Evolutionary conservation across 2,329 filamentous ascomycete species (phyloP).

Genomic region (Ambrosiella beaveri): DNA sequence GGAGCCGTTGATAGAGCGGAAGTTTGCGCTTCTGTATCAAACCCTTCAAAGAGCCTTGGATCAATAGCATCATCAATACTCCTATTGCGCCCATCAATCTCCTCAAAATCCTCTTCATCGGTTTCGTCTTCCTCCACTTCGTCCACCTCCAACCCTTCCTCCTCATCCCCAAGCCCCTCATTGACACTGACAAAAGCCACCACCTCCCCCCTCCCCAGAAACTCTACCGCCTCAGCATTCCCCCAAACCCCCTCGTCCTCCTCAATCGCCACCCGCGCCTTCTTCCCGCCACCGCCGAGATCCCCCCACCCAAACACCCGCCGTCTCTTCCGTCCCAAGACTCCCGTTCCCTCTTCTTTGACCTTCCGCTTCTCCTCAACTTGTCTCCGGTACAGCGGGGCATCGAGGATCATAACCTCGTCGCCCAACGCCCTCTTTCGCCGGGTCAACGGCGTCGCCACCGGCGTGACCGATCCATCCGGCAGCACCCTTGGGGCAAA

Average conservation of each 20-base stretch:
- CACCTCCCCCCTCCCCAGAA: constrained; percentile 6
- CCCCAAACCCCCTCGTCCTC: constrained; percentile 11
- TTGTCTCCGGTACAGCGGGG: constrained; percentile 32
- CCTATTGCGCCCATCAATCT: neutral
- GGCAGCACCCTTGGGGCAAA: constrained; percentile 2
- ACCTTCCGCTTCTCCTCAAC: constrained; percentile 10
- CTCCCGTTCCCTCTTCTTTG: neutral
- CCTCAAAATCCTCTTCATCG: neutral
- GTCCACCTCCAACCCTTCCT: neutral
- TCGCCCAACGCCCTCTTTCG: constrained; percentile 16
- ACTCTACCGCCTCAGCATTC: constrained; percentile 10
- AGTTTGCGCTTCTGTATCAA: neutral
- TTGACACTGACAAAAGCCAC: constrained; percentile 12
- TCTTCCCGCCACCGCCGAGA: constrained; percentile 9
- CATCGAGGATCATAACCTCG: constrained; percentile 30
- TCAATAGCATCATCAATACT: constrained; percentile 2
- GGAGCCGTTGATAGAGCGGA: neutral
- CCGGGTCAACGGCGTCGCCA: constrained; percentile 3
- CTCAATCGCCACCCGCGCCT: constrained; percentile 9
- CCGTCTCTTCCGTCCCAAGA: constrained; percentile 2
- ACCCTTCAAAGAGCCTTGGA: constrained; percentile 6
- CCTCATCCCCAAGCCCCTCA: constrained; percentile 6
- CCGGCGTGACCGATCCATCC: neutral
- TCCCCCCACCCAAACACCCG: constrained; percentile 10
- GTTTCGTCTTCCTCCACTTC: neutral